Base-by-base conservation (phyloP, 495 filamentous ascomycete genomes). In the Xylaria venustula region DNA sequence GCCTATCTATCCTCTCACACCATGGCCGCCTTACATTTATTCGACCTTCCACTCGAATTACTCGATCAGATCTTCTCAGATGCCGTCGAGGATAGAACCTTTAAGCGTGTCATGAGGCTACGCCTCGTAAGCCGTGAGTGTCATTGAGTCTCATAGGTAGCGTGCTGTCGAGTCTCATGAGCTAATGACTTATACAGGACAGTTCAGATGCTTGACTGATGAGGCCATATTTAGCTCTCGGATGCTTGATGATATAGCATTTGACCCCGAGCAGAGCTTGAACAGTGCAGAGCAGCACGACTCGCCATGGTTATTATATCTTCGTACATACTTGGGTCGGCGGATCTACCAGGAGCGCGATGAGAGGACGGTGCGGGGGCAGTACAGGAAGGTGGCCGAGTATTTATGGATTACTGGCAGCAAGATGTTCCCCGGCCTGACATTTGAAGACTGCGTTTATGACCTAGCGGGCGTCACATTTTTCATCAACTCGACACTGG, bases 71-170 rank as follows among this genome's bases (percentile, higher is more conserved):
- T 61, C 50, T 61, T 61, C 58, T 37, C 41, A 14, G 19, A 53
- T 54, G 58, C 58, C 19, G 41, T 61, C 50, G 58, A 61, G 58
- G 58, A 61, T 36, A 61, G 58, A 26, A 54, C 41, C 0, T 61
- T 61, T 9, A 61, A 61, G 58, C 58, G 58, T 54, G 58, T 61
- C 30, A 61, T 61, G 58, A 61, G 58, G 30, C 58, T 61, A 22
- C 58, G 58, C 30, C 58, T 61, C 17, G 58, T 61, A 20, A 61
- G 25, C 42, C 28, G 58, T 61, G 8, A 36, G 58, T 61, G 12
- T 41, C 48, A n/a, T 14, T 28, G 11, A 15, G 23, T 41, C 30
- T 14, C 19, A 44, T 17, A 19, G 11, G 9, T 15, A 23, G 4
- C 17, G 8, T n/a, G n/a, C 9, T 45, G 15, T n/a, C 9, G 8